phyloP scores from a whole-genome alignment of 2,329 filamentous ascomycete genomes.

The Parafenestella ontariensis region DNA sequence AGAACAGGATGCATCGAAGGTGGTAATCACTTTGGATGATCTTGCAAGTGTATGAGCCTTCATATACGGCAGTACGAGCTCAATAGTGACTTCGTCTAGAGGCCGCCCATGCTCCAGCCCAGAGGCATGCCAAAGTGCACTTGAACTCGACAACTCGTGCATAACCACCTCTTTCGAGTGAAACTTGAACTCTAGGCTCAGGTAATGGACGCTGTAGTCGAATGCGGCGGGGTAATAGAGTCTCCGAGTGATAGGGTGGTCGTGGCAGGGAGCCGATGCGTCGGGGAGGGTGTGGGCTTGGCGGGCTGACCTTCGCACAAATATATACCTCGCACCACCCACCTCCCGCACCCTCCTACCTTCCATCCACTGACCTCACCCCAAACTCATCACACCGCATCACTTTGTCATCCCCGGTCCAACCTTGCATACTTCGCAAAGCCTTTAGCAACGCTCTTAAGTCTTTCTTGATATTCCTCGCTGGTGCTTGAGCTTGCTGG shows the following conservation, averaged over 20 bases:
- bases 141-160: neutral
- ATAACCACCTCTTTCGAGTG: neutral
- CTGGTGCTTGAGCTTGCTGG: slow-evolving; percentile 1
- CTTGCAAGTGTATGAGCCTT: neutral
- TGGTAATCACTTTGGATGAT: neutral
- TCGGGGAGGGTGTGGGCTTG: slow-evolving; percentile 23
- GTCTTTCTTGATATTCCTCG: slow-evolving; percentile 7
- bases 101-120: slow-evolving; percentile 4
- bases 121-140: slow-evolving; percentile 15
- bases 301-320: slow-evolving; percentile 23
- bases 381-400: slow-evolving; percentile 6
- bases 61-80: neutral
- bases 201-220: neutral
- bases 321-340: slow-evolving; percentile 33
- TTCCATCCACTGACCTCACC: slow-evolving; percentile 10
- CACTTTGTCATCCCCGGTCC: slow-evolving; percentile 3
- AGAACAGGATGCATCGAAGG: slow-evolving; percentile 11
- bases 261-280: slow-evolving; percentile 11
- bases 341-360: slow-evolving; percentile 17
- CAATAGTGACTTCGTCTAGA: neutral
- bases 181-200: neutral
- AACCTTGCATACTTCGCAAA: slow-evolving; percentile 1
- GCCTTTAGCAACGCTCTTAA: slow-evolving; percentile 4
- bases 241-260: slow-evolving; percentile 10
- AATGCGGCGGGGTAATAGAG: slow-evolving; percentile 1